Evolutionary conservation across 352 stramenopile species (phyloP), one percentile per base, ranked within the genome.

Genomic region (Elongisporangium anandrum): DNA sequence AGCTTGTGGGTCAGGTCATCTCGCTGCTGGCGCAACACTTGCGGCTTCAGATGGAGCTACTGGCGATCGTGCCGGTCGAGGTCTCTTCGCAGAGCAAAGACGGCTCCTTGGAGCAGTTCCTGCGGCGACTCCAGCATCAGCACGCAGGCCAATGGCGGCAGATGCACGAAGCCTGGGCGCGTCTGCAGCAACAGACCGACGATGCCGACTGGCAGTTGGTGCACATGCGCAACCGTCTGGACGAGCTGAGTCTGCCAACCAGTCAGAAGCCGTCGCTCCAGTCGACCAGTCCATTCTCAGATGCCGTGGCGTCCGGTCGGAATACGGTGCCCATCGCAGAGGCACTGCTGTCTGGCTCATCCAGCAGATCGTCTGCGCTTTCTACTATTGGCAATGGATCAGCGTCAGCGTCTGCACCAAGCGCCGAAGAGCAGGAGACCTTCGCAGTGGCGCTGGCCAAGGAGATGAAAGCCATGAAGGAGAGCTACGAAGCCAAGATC

Each of bases 381-480:
- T 38, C 60, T 2, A 62, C 52, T 45, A 50, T 51, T 20, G 49
- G 24, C 29, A 63, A 59, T 23, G 66, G 56, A n/a, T 51, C 64
- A 21, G 53, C 64, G 78, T 50, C 68, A 49, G 49, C 57, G 56
- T 15, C 56, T 49, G 19, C 50, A 59, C 17, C 63, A 59, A 51
- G 57, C 66, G 75, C 61, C 12, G 80, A 90, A 54, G 80, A 90
- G 21, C 77, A 85, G 17, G 81, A 92, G 52, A 90, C 74, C 22
- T 94, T 95, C 47, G 83, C 78, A 5, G 57, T 88, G 12, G 80
- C 84, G 26, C 62, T 91, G 19, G 71, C 73, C 21, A 83, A 81
- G 49, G 84, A 89, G 54, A 91, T 92, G 73, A 63, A 74, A 0
- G 65, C 61, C 22, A 92, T 87, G 74, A 88, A 87, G 52, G 65